phyloP scores from a whole-genome alignment of 805 yeast genomes.

The Tetrapisispora taiwanensis region DNA sequence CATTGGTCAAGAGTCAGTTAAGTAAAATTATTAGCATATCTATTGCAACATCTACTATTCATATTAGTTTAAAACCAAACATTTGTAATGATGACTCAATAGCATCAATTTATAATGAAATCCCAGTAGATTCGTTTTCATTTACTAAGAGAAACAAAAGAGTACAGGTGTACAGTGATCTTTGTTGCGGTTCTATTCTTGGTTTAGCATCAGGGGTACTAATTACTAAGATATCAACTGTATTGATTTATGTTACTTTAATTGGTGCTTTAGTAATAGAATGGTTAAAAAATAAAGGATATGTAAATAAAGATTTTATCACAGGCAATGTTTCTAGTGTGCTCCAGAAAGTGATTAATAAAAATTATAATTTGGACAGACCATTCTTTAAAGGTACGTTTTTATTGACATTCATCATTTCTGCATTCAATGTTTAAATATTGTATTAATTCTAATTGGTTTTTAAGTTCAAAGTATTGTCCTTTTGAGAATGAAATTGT shows the following conservation, averaged over 20 bases:
- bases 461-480: too few species aligned
- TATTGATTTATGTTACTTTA: slow-evolving; percentile 7
- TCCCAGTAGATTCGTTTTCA: background rate
- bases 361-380: slow-evolving; percentile 6
- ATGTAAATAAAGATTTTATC: slow-evolving; percentile 6
- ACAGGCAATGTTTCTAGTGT: slow-evolving; percentile 2
- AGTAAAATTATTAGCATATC: background rate
- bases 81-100: background rate
- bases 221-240: slow-evolving; percentile 9
- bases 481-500: too few species aligned
- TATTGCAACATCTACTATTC: background rate
- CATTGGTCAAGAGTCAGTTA: background rate
- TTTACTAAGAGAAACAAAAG: background rate
- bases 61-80: background rate
- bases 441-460: too few species aligned
- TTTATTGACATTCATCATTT: slow-evolving; percentile 7
- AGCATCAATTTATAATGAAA: background rate
- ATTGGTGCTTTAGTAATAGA: slow-evolving; percentile 6
- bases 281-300: slow-evolving; percentile 9
- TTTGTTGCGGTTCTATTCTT: slow-evolving; percentile 10
- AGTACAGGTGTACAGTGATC: slow-evolving; percentile 4
- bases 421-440: slow-evolving; percentile 5
- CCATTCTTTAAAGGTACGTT: slow-evolving; percentile 11
- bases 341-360: slow-evolving; percentile 4
- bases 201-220: slow-evolving; percentile 9